A percentile compares a stretch with the other conserved stretches of the same genome.
Conservation (phyloP, 768 basidiomycete genomes). For the Rhizopogon sp. region DNA sequence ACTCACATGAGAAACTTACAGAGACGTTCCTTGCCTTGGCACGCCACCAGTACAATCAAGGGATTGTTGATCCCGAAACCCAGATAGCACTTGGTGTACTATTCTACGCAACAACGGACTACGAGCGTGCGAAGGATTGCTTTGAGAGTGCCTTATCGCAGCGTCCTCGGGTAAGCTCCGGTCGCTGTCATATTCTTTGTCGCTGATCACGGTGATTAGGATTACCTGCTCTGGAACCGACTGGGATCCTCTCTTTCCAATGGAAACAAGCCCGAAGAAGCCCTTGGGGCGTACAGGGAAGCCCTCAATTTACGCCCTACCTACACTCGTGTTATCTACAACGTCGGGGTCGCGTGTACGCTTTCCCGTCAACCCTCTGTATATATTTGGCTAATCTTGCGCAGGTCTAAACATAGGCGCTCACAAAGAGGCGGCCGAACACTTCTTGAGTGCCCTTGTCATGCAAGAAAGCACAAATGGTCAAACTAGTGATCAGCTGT, state of each 20-base stretch:
- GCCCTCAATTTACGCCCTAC: conserved; percentile 89
- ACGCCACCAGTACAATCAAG: conserved; percentile 70
- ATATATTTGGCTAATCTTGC: conserved; percentile 1
- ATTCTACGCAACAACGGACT: conserved; percentile 85
- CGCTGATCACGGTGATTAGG: conserved; percentile 34
- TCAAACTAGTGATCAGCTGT: conserved; percentile 79
- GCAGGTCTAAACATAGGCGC: conserved; percentile 94
- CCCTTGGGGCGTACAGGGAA: conserved; percentile 83
- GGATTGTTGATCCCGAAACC: conserved; percentile 79
- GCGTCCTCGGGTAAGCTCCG: conserved; percentile 56
- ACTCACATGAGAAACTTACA: conserved; percentile 72
- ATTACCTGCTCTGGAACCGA: conserved; percentile 95
- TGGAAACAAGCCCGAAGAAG: conserved; percentile 91
- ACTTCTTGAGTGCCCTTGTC: conserved; percentile 81
- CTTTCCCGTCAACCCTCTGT: not conserved
- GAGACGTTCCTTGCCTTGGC: conserved; percentile 82
- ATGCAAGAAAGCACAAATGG: conserved; percentile 68
- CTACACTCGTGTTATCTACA: conserved; percentile 96
- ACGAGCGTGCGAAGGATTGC: conserved; percentile 89
- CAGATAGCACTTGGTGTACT: conserved; percentile 92
- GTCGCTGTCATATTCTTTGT: not conserved
- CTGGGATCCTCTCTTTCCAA: conserved; percentile 94
- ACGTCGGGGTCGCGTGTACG: conserved; percentile 95
- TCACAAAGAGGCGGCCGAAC: conserved; percentile 92
- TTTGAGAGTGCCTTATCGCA: conserved; percentile 83